Evolutionary conservation across 257 asterid genomes (phyloP), one percentile per base, ranked within the genome.

Genomic region (Solanum paucissectum): DNA sequence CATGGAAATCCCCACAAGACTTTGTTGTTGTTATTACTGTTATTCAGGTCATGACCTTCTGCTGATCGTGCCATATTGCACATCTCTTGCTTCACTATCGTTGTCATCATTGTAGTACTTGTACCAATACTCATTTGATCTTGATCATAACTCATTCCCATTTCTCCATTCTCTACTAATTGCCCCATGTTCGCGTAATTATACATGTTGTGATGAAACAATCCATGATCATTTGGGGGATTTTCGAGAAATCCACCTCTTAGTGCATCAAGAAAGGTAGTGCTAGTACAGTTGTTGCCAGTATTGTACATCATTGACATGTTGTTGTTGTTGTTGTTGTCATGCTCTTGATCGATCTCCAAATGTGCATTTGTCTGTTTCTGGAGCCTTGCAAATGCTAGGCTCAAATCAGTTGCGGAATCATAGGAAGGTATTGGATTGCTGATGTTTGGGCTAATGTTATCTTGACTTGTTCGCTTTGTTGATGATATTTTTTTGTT

Each of bases 1-100:
- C 98, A 95, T 25, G 99, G 98, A 82, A 93, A 92, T 9, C 98
- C 98, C 98, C 96, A 93, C 33, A 95, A 90, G 4, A 90, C 90
- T 83, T 91, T 91, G 16, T 7, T 29, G 36, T 86, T 27, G 16
- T 5, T 66, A 6, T 25, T 66, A 23, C 2, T 68, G 18, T 68
- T 27, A 66, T 68, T 68, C 74, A 12, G 75, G 18, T 68, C 88
- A 20, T 62, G 71, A 62, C 88, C 92, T 27, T 83, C 87, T 6
- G 89, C 90, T 3, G 90, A 92, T 72, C 93, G 85, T 5, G 88
- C 91, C 37, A 44, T 16, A 74, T 84, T 85, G 91, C 91, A 68
- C 86, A 91, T 87, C 85, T 96, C 98, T 58, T 96, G 98, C 88
- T 95, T 95, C 92, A 94, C 95, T 13, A 10, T 23, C 5, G 92